Conservation (phyloP, 1,284 basidiomycete genomes). For the Trichosporon asahii region DNA sequence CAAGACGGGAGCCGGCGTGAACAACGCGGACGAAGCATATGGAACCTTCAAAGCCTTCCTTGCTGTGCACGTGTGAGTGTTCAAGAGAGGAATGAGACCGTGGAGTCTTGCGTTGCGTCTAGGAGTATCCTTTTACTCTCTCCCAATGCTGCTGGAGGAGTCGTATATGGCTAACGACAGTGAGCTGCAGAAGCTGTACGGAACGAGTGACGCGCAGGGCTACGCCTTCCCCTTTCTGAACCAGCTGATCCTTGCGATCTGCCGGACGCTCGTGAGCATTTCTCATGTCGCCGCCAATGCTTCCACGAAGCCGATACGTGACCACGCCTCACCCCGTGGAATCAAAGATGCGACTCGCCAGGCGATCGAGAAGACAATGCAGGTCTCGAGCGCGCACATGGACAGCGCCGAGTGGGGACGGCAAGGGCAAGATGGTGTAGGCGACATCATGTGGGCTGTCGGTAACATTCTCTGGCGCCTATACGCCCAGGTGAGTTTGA, state of each 20-base stretch:
- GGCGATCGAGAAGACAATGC: constrained; percentile 38
- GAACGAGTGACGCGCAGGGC: constrained; percentile 24
- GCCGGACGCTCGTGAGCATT: constrained; percentile 12
- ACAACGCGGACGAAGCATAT: constrained; percentile 21
- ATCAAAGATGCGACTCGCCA: constrained; percentile 44
- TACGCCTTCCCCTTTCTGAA: constrained; percentile 38
- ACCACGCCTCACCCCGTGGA: constrained; percentile 33
- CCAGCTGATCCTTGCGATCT: constrained; percentile 27
- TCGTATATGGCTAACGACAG: constrained; percentile 20
- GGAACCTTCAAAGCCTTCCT: constrained; percentile 29
- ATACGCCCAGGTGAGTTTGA: constrained; percentile 36
- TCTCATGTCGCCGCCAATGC: constrained; percentile 28
- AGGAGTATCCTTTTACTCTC: too few relatives aligned
- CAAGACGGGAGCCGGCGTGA: constrained; percentile 8
- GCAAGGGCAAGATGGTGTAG: constrained; percentile 22
- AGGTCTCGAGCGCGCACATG: constrained; percentile 31
- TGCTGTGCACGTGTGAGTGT: constrained; percentile 32
- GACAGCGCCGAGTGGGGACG: constrained; percentile 27
- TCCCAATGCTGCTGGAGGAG: too few relatives aligned
- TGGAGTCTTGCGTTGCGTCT: too few relatives aligned
- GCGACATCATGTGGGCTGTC: constrained; percentile 40
- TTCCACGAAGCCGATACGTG: constrained; percentile 33
- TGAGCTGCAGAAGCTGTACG: constrained; percentile 41
- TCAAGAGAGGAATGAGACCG: too few relatives aligned
- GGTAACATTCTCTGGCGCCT: constrained; percentile 43